Base-by-base conservation (phyloP, 2,329 filamentous ascomycete species). In the Stachybotrys chartarum region DNA sequence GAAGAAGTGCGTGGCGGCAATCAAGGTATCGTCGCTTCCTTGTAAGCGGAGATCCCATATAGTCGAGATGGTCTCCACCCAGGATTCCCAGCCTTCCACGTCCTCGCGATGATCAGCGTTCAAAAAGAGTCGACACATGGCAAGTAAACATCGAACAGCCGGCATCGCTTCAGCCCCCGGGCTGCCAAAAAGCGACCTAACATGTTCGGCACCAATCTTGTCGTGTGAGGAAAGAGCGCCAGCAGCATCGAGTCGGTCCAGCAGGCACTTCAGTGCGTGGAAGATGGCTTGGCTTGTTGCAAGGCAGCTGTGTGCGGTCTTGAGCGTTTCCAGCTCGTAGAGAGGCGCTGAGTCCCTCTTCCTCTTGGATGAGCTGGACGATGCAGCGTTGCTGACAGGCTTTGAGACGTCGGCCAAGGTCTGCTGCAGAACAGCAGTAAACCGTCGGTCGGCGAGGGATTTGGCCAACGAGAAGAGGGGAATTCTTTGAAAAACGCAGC, bases 381-480 rank as follows among this genome's bases (percentile, higher is more conserved):
- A 55, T 10, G 59, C 52, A 14, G 66, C 61, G 46, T 70, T 65
- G n/a, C 59, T 57, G 10, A 52, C 48, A n/a, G 67, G 66, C 18
- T 61, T 60, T 8, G 77, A 76, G 44, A 81, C 60, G 30, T 91
- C 86, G 51, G 82, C 77, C 51, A 91, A 70, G 0, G 86, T 82
- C 62, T 83, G 80, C 62, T 86, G 83, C 47, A 95, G 68, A 10
- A 90, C 80, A 1, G 73, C 70, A 39, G 88, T 72, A 54, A 95
- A 90, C 50, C 83, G 80, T 55, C 86, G 78, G 56, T 91, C 85
- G 24, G 83, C 84, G 7, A 96, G 77, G 5, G 88, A 84, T 56
- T 85, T 84, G 8, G 89, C 88, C 30, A 90, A 76, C 11, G 83
- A 85, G 50, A 87, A 85, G 0, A 84, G 74, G 0, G 89, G 86